Percentiles rank a stretch among this genome's conserved stretches.
Conservation (phyloP, 371 early-diverging fungal genomes). For the Mortierella sp. region DNA sequence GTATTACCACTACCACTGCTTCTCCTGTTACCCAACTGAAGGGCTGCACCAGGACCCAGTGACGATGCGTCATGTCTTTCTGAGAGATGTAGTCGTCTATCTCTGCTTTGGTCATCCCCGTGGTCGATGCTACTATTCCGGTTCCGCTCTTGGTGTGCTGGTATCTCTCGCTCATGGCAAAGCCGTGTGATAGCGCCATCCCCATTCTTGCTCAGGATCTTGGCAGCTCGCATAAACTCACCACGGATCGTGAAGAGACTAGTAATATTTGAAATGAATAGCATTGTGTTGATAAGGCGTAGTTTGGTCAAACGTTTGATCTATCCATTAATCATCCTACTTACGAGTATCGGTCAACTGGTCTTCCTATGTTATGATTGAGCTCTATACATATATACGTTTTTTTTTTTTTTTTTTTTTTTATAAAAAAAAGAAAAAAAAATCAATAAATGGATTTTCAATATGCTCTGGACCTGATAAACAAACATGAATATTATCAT, state of each 20-base stretch:
- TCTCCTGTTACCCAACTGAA: slow-evolving; percentile 1
- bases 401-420: too few relatives aligned
- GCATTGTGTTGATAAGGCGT: not conserved
- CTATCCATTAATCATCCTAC: not conserved
- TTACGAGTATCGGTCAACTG: slow-evolving; percentile 54
- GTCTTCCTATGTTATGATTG: slow-evolving; percentile 56
- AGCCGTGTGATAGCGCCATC: slow-evolving; percentile 39
- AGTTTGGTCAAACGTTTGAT: not conserved
- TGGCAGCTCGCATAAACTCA: slow-evolving; percentile 59
- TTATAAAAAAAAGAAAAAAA: not conserved
- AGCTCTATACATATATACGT: slow-evolving; percentile 33
- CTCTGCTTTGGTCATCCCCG: slow-evolving; percentile 21
- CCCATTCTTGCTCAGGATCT: slow-evolving; percentile 47
- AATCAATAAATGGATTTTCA: not conserved
- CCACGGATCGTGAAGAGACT: slow-evolving; percentile 57
- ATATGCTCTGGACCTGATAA: not conserved
- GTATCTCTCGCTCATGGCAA: slow-evolving; percentile 36
- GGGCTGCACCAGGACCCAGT: not conserved
- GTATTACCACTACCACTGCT: slow-evolving; percentile 8
- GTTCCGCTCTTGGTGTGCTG: slow-evolving; percentile 26
- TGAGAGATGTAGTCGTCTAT: slow-evolving; percentile 7
- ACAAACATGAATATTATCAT: not conserved
- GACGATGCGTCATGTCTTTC: slow-evolving; percentile 4
- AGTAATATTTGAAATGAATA: not conserved
- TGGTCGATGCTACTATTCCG: slow-evolving; percentile 34